Evolutionary conservation across 2,329 filamentous ascomycete species (phyloP), one percentile per base, ranked within the genome.

Genomic region (Cordyceps tenuipes): DNA sequence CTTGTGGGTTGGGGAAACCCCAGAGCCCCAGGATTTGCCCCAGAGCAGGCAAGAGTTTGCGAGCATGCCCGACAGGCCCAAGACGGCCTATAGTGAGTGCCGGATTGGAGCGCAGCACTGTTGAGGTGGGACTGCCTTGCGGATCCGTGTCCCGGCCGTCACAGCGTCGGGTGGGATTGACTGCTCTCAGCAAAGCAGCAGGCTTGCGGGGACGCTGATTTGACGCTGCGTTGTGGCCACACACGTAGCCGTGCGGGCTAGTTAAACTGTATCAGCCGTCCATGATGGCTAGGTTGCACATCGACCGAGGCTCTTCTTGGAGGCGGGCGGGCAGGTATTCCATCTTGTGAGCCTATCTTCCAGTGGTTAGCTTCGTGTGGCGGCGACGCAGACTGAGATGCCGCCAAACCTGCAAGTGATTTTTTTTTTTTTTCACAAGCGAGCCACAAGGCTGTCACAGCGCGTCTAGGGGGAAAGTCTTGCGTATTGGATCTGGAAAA

Each of bases 1-100:
- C 4, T 46, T 39, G 26, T 59, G 57, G 57, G 48, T 59, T 59
- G 57, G 57, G 57, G 57, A 51, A 50, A 31, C 46, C 31, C 56
- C 39, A 23, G 56, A 51, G 48, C 56, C 56, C 47, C 56, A 59
- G 48, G 48, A 44, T 21, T 31, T 44, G 56, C 56, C 56, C 48
- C 48, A 46, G 56, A 52, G 21, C n/a, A 15, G 8, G 17, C 34
- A 9, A 57, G 54, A 57, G 46, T 50, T 50, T 43, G 21, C 26
- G 21, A 57, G 3, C 5, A 31, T 19, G 17, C 17, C 54, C 19
- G 54, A 48, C 54, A 39, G 29, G 29, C 54, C 43, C 19, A 34
- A 26, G 23, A 21, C 26, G 26, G 13, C 52, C 54, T 57, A 48
- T 57, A 19, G 44, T 31, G 44, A 48, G 29, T 34, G 19, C 21